Evolutionary conservation across 1,284 basidiomycete genomes (phyloP).

Genomic region (Microbotryum violaceum): DNA sequence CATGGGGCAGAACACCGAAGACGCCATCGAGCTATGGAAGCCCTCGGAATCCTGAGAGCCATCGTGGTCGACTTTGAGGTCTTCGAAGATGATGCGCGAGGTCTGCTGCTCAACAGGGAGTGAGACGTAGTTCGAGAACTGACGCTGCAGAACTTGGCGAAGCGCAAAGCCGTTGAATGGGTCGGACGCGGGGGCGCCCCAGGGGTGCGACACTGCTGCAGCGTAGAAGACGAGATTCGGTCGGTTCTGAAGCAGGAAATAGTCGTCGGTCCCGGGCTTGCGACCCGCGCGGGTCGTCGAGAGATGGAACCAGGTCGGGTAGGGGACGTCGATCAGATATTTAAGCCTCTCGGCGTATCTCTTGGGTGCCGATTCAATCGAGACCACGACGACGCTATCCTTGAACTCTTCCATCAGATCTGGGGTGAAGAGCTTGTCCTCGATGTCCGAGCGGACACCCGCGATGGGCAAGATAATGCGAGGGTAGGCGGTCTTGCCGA

Average conservation of each 20-base stretch:
- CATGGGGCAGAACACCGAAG: slow-evolving; percentile 25
- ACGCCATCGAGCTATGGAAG: slow-evolving; percentile 27
- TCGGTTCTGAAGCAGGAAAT: slow-evolving; percentile 17
- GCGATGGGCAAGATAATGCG: slow-evolving; percentile 25
- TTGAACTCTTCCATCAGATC: slow-evolving; percentile 30
- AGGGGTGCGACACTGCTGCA: slow-evolving; percentile 23
- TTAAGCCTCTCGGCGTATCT: slow-evolving; percentile 17
- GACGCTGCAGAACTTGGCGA: slow-evolving; percentile 16
- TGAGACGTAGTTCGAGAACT: slow-evolving; percentile 13
- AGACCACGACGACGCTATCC: slow-evolving; percentile 26
- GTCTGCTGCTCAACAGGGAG: background rate
- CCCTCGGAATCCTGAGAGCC: slow-evolving; percentile 23
- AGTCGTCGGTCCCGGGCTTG: slow-evolving; percentile 19
- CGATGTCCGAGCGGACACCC: slow-evolving; percentile 23
- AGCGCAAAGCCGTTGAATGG: slow-evolving; percentile 33
- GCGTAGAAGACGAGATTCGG: slow-evolving; percentile 26
- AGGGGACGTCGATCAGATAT: slow-evolving; percentile 31
- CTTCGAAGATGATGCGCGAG: slow-evolving; percentile 20
- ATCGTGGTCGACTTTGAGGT: slow-evolving; percentile 23
- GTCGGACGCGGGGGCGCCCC: slow-evolving; percentile 23
- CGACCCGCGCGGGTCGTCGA: slow-evolving; percentile 9
- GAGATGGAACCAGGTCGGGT: slow-evolving; percentile 30
- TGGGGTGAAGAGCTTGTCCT: slow-evolving; percentile 18
- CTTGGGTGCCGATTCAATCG: slow-evolving; percentile 30
- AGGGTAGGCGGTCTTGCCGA: slow-evolving; percentile 25